Evolutionary conservation across 192 early-diverging fungal genomes (phyloP), one percentile per base, ranked within the genome.

Genomic region (Coemansia sp.): DNA sequence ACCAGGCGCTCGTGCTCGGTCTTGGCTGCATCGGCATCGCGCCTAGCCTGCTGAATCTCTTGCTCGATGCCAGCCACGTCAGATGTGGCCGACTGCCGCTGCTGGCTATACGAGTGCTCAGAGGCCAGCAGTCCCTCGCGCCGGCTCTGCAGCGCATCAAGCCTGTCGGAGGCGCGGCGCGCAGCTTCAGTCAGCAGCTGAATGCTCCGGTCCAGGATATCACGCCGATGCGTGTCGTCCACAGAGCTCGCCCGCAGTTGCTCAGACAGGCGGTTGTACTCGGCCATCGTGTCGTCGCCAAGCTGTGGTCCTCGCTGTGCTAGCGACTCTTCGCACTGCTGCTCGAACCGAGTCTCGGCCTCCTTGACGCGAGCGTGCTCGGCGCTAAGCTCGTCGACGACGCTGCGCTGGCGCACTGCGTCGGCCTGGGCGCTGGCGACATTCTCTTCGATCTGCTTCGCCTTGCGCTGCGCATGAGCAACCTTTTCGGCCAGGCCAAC

Each of bases 401-500:
- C 71, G 24, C 52, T 39, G 10, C 62, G 79, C 76, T 93, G 88
- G 34, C 86, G 82, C 13, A 74, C 84, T 29, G 67, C 67, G 38
- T 92, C 90, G 11, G 61, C 68, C 52, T 78, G 64, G 27, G 86
- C 78, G 35, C 83, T 80, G 56, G 68, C 65, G 32, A 84, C 68
- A 69, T 89, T 90, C 40, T 90, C 78, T 52, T 87, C 78, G 7
- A 87, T 84, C 60, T 86, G 85, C 44, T 69, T 73, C 1, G 87
- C 74, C 73, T 94, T 95, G 64, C 87, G 87, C 60, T 83, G 69
- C 30, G 86, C 71, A 82, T 96, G 89, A 34, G 77, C 62, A 7
- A 93, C 80, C 74, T 92, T 91, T 66, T 96, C 94, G 45, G 90
- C 87, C 30, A 94, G 68, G 30, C 73, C 65, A 2, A 59, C 73